Evolutionary conservation across 495 filamentous ascomycete genomes (phyloP).

Genomic region (Collariella sp.): DNA sequence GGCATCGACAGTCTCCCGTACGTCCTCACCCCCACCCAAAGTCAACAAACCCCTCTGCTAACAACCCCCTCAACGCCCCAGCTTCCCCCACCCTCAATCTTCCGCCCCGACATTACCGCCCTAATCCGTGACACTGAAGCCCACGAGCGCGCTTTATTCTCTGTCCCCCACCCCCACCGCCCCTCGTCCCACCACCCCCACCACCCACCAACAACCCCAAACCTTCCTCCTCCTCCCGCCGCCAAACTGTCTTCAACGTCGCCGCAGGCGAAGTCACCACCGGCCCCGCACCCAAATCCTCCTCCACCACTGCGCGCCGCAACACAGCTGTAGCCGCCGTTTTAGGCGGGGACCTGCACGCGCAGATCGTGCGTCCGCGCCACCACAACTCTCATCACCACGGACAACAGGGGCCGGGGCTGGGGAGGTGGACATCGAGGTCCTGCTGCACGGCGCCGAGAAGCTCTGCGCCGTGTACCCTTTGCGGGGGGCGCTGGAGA

Average conservation of each 20-base stretch:
- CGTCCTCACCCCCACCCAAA: background rate
- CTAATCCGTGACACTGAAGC: slow-evolving; percentile 91
- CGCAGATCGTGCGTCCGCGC: slow-evolving; percentile 60
- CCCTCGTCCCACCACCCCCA: slow-evolving; percentile 24
- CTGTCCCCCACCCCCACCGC: slow-evolving; percentile 60
- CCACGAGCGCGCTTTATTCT: slow-evolving; percentile 93
- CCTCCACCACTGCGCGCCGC: slow-evolving; percentile 43
- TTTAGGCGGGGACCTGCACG: slow-evolving; percentile 76
- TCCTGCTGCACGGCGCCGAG: slow-evolving; percentile 79
- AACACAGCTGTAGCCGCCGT: slow-evolving; percentile 88
- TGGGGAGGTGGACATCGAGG: slow-evolving; percentile 62
- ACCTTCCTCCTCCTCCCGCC: slow-evolving; percentile 30
- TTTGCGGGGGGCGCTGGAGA: slow-evolving; percentile 71
- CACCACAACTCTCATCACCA: slow-evolving; percentile 17
- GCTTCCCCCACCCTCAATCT: slow-evolving; percentile 89
- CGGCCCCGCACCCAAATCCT: slow-evolving; percentile 30
- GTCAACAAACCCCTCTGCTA: slow-evolving; percentile 1
- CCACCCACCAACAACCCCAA: slow-evolving; percentile 16
- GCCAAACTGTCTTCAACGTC: slow-evolving; percentile 50
- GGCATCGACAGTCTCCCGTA: slow-evolving; percentile 64
- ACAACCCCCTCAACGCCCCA: slow-evolving; percentile 64
- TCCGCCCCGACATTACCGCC: slow-evolving; percentile 81
- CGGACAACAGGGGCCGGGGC: background rate
- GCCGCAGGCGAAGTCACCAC: slow-evolving; percentile 47
- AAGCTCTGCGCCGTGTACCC: slow-evolving; percentile 85